Base-by-base conservation (phyloP, 164 flowering plant genomes). In the Houttuynia cordata region DNA sequence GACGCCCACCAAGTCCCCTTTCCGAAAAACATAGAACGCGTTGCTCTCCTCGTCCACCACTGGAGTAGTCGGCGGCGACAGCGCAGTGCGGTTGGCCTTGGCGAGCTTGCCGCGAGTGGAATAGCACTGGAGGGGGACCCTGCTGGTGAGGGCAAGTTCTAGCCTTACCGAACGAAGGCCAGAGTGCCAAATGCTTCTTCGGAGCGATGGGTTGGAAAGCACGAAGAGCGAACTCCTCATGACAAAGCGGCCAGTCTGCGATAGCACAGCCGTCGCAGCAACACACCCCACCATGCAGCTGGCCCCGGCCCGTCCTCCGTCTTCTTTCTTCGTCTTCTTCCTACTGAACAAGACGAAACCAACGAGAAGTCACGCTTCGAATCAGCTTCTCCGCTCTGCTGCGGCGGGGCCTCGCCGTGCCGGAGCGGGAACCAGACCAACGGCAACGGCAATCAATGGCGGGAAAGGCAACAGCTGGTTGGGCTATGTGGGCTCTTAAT, bases 1-100 rank as follows among this genome's bases (percentile, higher is more conserved):
- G 57, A 93, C 77, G 17, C 98, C 96, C 57, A 93, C 81, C 49
- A 84, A n/a, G 67, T 90, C 98, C 34, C 97, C 98, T 67, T 90
- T 93, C 40, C 97, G 77, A 34, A 93, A 92, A 25, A 93, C 88
- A 76, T 79, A 93, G 68, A 87, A 87, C 1, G 74, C 83, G 24
- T 84, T 76, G 60, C 77, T 82, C 60, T 81, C 88, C n/a, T 71
- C 76, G 60, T 76, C 77, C 83, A 83, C 71, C 17, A 56, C 57
- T 15, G n/a, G n/a, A n/a, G n/a, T n/a, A n/a, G 15, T 10, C 49
- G 49, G 49, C 12, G 49, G 49, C 49, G 49, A 14, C 13, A 14
- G 49, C 9, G 49, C 17, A 64, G 64, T 72, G 20, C 76, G 30
- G 1, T 73, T 73, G 21, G 41, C 41, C 58, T 79, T 49, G 8